Percentiles rank a stretch among this genome's conserved stretches.
These are phyloP conservation scores for Citrullus mucosospermus DNA, from an alignment of 306 rosid species.

Conservation along the genomic window DNA sequence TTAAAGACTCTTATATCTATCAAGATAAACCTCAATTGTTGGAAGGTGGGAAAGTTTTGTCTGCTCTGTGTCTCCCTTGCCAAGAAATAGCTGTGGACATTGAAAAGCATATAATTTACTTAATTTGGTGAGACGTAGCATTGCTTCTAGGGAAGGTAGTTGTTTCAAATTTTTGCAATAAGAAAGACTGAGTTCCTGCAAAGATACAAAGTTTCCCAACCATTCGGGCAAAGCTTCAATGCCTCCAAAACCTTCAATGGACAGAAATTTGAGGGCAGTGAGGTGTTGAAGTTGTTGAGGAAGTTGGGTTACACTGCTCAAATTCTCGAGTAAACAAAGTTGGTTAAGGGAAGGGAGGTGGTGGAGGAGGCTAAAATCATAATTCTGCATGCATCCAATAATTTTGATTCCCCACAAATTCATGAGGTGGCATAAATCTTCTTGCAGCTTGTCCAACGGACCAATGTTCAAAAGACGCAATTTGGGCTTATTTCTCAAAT, in stretches of 20 bases:
- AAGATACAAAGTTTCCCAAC: background rate
- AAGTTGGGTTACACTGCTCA: background rate
- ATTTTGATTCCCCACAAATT: background rate
- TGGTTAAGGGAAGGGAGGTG: background rate
- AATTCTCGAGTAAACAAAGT: background rate
- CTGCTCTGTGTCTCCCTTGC: background rate
- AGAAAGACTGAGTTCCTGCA: background rate
- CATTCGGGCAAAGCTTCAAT: background rate
- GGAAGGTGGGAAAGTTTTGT: background rate
- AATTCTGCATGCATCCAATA: background rate
- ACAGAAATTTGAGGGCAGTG: background rate
- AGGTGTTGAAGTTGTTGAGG: background rate
- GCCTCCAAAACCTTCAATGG: background rate
- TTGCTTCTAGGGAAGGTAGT: background rate
- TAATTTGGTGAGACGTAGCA: background rate
- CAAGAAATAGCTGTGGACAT: background rate
- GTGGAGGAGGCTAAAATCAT: background rate
- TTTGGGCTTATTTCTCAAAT: background rate
- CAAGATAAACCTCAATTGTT: too few relatives aligned
- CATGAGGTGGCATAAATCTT: background rate
- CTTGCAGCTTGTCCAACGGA: background rate
- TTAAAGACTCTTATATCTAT: too few relatives aligned
- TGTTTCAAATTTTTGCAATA: background rate
- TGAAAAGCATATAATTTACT: rapidly evolving
- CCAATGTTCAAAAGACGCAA: background rate